Conservation (phyloP, 371 early-diverging fungal genomes). For the Lichtheimia corymbifera region DNA sequence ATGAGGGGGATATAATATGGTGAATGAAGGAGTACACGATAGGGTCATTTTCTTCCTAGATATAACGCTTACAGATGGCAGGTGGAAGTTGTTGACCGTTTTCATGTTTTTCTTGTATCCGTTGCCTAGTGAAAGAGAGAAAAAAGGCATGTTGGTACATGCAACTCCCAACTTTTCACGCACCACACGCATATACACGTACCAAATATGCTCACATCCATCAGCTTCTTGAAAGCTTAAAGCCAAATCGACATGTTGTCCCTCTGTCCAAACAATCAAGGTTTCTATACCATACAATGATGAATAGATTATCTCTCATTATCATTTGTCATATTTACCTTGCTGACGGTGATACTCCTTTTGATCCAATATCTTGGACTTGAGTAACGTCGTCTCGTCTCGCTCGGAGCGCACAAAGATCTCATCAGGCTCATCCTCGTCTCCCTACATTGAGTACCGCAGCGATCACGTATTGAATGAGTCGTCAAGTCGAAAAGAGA, state of each 20-base stretch:
- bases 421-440: constrained; percentile 56
- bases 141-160: neutral
- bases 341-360: constrained; percentile 81
- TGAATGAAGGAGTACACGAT: neutral
- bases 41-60: neutral
- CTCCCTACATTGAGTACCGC: constrained; percentile 19
- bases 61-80: neutral
- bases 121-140: constrained; percentile 8
- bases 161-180: constrained; percentile 8
- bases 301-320: constrained; percentile 31
- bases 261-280: constrained; percentile 92
- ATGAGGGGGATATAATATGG: too few relatives aligned
- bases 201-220: constrained; percentile 85
- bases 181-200: constrained; percentile 34
- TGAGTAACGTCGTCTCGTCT: constrained; percentile 62
- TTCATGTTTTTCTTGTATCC: neutral
- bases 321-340: constrained; percentile 55
- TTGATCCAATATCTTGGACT: constrained; percentile 61
- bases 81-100: neutral
- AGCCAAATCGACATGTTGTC: constrained; percentile 76
- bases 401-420: constrained; percentile 66
- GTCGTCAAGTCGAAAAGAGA: constrained; percentile 11
- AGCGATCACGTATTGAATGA: constrained; percentile 26
- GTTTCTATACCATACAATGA: constrained; percentile 60
- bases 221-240: constrained; percentile 88